These are phyloP conservation scores for Serendipita sp. DNA, from an alignment of 768 basidiomycete genomes.

Conservation along the genomic window DNA sequence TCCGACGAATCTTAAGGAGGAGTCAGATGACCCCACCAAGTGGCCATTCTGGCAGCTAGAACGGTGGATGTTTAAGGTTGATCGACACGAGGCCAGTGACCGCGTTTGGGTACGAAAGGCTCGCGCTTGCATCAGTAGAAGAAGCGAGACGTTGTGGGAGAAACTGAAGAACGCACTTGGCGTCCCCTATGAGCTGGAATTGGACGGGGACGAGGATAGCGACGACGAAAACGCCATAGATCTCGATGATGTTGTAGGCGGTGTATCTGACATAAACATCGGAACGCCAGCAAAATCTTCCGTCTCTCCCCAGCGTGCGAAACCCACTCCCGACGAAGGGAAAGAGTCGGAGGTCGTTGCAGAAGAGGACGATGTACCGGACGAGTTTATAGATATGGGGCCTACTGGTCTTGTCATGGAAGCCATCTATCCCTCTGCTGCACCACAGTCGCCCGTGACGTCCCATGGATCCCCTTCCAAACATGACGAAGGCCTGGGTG, in stretches of 20 bases:
- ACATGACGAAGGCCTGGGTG: constrained; percentile 5
- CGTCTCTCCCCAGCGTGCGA: not conserved
- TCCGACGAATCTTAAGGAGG: constrained; percentile 11
- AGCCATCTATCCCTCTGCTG: constrained; percentile 12
- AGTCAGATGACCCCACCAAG: constrained; percentile 33
- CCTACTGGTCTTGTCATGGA: constrained; percentile 22
- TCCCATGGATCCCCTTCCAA: constrained; percentile 7
- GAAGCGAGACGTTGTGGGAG: constrained; percentile 83
- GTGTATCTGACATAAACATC: not conserved
- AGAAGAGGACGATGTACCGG: not conserved
- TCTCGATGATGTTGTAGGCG: constrained; percentile 6
- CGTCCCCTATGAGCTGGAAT: constrained; percentile 59
- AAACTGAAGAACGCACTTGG: constrained; percentile 76
- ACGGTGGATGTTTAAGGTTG: constrained; percentile 46
- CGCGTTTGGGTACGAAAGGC: constrained; percentile 54
- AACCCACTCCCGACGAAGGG: constrained; percentile 11
- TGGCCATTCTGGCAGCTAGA: constrained; percentile 65
- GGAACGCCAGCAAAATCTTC: not conserved
- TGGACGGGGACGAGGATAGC: constrained; percentile 25
- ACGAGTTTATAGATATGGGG: constrained; percentile 13
- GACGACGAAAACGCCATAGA: constrained; percentile 27
- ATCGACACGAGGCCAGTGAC: constrained; percentile 50
- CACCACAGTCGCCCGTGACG: not conserved
- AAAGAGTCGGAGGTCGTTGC: constrained; percentile 9
- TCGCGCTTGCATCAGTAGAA: constrained; percentile 57